Conservation (phyloP, 2,329 filamentous ascomycete genomes). For the Fusarium protoensiforme region DNA sequence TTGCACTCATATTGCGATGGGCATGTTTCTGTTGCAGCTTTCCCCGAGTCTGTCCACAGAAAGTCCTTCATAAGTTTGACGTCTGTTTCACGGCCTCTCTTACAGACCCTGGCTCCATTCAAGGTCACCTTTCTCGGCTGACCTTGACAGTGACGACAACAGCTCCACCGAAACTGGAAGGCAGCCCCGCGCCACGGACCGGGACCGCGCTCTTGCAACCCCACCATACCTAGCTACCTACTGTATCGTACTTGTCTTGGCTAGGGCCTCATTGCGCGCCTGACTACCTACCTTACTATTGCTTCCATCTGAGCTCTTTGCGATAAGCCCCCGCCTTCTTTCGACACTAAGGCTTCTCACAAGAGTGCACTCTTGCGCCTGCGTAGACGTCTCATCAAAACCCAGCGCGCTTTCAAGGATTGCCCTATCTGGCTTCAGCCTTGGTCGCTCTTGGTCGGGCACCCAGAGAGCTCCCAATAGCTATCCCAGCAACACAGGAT, state of each 20-base stretch:
- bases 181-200: conserved; percentile 28
- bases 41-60: not conserved
- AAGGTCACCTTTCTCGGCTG: conserved; percentile 16
- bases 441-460: not conserved
- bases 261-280: conserved; percentile 25
- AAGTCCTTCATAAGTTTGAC: conserved; percentile 10
- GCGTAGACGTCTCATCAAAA: not conserved
- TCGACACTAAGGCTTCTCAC: not conserved
- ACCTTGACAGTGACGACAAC: conserved; percentile 32
- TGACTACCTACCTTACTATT: conserved; percentile 14
- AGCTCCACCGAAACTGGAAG: conserved; percentile 26
- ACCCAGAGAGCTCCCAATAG: conserved; percentile 10
- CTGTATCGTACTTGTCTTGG: not conserved
- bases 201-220: conserved; percentile 22
- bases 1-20: not conserved
- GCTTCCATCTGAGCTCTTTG: not conserved
- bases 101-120: conserved; percentile 15
- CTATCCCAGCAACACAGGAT: conserved; percentile 24
- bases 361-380: not conserved
- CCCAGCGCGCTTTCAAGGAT: not conserved
- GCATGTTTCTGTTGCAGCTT: not conserved
- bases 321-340: not conserved
- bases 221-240: conserved; percentile 12
- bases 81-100: conserved; percentile 18
- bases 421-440: conserved; percentile 2